A percentile compares a stretch with the other conserved stretches of the same genome.
These are phyloP conservation scores for Cryphonectria naterciae DNA, from an alignment of 2,329 filamentous ascomycete genomes.

Conservation along the genomic window DNA sequence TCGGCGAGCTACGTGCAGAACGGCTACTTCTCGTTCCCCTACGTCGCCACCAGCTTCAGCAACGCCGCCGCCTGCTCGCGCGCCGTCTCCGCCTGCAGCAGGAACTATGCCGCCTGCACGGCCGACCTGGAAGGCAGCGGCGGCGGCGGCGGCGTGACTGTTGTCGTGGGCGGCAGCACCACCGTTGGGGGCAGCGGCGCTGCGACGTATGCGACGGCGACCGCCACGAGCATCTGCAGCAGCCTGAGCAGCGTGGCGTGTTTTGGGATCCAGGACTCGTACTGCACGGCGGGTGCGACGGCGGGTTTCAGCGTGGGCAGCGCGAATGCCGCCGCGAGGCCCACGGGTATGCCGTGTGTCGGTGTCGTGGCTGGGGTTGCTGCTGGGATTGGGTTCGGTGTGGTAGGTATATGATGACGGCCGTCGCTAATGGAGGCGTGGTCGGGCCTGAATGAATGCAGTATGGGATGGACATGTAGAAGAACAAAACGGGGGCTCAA, in stretches of 20 bases:
- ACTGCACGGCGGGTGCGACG: slow-evolving; percentile 43
- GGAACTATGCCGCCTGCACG: slow-evolving; percentile 59
- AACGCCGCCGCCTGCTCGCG: slow-evolving; percentile 56
- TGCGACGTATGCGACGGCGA: slow-evolving; percentile 45
- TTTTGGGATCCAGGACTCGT: slow-evolving; percentile 45
- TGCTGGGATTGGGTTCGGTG: slow-evolving; percentile 30
- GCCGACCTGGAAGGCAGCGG: slow-evolving; percentile 47
- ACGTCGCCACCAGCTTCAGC: slow-evolving; percentile 56
- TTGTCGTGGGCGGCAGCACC: slow-evolving; percentile 59
- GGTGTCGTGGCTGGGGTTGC: slow-evolving; percentile 34
- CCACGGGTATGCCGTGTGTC: slow-evolving; percentile 32
- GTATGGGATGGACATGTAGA: too few relatives aligned
- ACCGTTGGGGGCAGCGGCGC: slow-evolving; percentile 46
- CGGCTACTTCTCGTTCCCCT: slow-evolving; percentile 63
- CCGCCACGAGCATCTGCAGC: slow-evolving; percentile 58
- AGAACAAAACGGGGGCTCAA: neutral
- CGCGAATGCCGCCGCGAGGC: slow-evolving; percentile 34
- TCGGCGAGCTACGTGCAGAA: slow-evolving; percentile 59
- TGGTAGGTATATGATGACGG: slow-evolving; percentile 24
- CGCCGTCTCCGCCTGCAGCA: slow-evolving; percentile 55
- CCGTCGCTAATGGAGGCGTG: neutral
- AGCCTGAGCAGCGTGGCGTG: slow-evolving; percentile 60
- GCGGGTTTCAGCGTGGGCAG: slow-evolving; percentile 35
- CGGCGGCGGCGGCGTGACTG: slow-evolving; percentile 53
- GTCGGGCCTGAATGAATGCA: neutral